Conservation (phyloP, 2,329 filamentous ascomycete genomes). For the Onygenales sp. region DNA sequence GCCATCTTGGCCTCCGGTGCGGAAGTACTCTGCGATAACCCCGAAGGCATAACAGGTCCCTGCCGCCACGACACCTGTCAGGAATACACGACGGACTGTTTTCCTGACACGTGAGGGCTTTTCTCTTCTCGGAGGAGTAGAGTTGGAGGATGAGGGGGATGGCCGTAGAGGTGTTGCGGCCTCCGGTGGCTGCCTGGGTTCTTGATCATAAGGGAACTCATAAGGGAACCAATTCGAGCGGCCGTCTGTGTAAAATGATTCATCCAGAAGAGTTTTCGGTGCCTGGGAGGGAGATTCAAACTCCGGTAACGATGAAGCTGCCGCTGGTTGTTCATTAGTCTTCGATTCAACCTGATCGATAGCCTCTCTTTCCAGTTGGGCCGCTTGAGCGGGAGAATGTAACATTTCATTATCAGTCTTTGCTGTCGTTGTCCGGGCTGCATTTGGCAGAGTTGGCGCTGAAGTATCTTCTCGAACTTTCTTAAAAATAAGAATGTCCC, state of each 20-base stretch:
- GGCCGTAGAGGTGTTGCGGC: too few relatives aligned
- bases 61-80: conserved; percentile 25
- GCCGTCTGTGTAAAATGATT: conserved; percentile 8
- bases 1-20: conserved; percentile 31
- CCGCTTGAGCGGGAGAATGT: conserved; percentile 5
- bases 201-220: conserved; percentile 3
- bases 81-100: conserved; percentile 23
- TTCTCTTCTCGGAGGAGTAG: background rate
- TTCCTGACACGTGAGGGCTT: conserved; percentile 12
- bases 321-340: background rate
- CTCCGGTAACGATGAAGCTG: background rate
- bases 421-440: too few relatives aligned
- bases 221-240: background rate
- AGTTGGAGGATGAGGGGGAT: background rate
- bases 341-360: conserved; percentile 5
- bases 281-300: conserved; percentile 1
- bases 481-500: conserved; percentile 32
- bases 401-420: background rate
- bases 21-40: conserved; percentile 31
- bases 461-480: conserved; percentile 8
- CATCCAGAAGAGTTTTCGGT: conserved; percentile 11
- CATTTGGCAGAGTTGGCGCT: too few relatives aligned
- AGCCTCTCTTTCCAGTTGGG: conserved; percentile 6
- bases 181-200: background rate
- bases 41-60: conserved; percentile 33